Conservation (phyloP, 768 basidiomycete species). For the Boletus sp. region DNA sequence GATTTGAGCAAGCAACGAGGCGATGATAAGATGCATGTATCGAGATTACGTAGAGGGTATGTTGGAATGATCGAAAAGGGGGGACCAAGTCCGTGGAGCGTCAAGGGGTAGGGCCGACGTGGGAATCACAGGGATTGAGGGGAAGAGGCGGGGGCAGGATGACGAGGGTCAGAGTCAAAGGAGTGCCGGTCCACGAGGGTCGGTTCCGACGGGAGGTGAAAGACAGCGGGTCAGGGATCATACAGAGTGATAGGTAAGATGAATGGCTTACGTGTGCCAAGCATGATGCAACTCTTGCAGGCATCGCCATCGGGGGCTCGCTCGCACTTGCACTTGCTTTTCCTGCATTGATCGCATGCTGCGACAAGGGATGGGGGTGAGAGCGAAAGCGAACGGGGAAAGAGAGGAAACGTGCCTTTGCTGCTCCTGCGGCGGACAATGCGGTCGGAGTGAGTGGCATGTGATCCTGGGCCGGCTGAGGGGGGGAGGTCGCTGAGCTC, state of each 20-base stretch:
- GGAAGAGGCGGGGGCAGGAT: not conserved
- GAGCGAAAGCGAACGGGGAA: not conserved
- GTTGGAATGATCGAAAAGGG: constrained; percentile 10
- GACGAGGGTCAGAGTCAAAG: not conserved
- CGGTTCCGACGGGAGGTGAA: constrained; percentile 5
- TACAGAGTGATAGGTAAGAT: not conserved
- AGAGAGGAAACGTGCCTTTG: constrained; percentile 50
- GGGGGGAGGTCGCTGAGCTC: constrained; percentile 49
- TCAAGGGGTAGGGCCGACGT: not conserved
- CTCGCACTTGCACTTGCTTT: constrained; percentile 90
- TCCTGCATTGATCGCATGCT: constrained; percentile 90
- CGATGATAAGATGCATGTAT: constrained; percentile 6
- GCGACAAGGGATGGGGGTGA: not conserved
- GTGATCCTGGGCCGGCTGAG: constrained; percentile 21
- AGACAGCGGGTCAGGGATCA: constrained; percentile 8
- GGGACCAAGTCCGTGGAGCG: not conserved
- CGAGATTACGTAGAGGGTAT: constrained; percentile 14
- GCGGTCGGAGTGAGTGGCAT: constrained; percentile 39
- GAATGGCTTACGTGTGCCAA: constrained; percentile 58
- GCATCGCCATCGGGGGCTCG: constrained; percentile 56
- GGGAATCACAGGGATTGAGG: constrained; percentile 2
- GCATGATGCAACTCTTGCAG: constrained; percentile 75
- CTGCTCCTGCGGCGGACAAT: constrained; percentile 70
- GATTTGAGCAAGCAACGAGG: not conserved
- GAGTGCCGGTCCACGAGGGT: not conserved